These are phyloP conservation scores for Kluyveromyces aestuarii DNA, from an alignment of 805 yeast species.

Conservation along the genomic window DNA sequence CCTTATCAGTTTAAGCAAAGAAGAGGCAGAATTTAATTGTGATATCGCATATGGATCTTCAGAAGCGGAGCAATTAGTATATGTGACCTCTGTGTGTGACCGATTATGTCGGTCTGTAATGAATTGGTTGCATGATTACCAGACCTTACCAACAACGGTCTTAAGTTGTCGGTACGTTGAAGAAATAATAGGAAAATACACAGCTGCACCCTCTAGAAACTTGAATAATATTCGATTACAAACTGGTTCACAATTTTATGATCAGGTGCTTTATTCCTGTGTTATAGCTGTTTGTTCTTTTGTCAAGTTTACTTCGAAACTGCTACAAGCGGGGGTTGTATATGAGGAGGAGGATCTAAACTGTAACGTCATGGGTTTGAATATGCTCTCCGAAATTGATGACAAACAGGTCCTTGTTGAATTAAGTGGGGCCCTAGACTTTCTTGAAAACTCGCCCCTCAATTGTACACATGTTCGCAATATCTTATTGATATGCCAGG, in stretches of 20 bases:
- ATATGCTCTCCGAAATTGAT: conserved; percentile 26
- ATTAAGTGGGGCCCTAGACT: not conserved
- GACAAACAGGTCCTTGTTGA: not conserved
- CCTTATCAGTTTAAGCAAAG: conserved; percentile 37
- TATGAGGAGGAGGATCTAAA: conserved; percentile 72
- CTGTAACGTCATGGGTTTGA: conserved; percentile 50
- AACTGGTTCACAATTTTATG: conserved; percentile 31
- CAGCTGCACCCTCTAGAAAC: conserved; percentile 13
- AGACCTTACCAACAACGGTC: conserved; percentile 62
- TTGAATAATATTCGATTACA: conserved; percentile 8
- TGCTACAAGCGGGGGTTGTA: conserved; percentile 49
- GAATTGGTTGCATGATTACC: conserved; percentile 70
- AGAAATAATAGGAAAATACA: conserved; percentile 37
- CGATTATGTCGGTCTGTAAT: conserved; percentile 44
- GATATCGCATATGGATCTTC: conserved; percentile 13
- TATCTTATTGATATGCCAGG: conserved; percentile 12
- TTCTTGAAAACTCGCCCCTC: conserved; percentile 2
- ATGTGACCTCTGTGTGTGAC: conserved; percentile 44
- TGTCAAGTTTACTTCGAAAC: conserved; percentile 36
- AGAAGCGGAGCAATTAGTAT: conserved; percentile 28
- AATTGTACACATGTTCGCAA: conserved; percentile 14
- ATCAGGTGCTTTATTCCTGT: conserved; percentile 42
- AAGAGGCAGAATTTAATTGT: conserved; percentile 41
- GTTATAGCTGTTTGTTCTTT: conserved; percentile 46
- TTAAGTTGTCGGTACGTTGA: conserved; percentile 70